Conservation (phyloP, 768 basidiomycete species). For the Hirschioporus abietinus region DNA sequence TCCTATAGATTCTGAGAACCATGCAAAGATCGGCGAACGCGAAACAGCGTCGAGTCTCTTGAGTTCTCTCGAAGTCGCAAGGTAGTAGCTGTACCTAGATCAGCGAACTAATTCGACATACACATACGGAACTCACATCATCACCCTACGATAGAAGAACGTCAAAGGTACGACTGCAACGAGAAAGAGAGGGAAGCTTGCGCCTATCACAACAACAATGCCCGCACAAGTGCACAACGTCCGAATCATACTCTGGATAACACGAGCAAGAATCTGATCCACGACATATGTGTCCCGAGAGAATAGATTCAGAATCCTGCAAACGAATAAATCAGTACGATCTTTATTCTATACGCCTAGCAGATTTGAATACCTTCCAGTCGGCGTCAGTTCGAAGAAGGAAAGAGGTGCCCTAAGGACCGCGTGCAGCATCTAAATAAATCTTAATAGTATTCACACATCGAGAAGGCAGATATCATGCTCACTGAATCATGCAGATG, state of each 20-base stretch:
- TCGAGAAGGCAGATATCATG: conserved; percentile 8
- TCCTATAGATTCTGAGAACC: conserved; percentile 73
- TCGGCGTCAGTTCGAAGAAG: conserved; percentile 89
- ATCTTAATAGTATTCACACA: conserved; percentile 3
- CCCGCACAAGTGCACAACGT: conserved; percentile 55
- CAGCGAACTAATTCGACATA: background rate
- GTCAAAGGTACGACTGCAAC: conserved; percentile 69
- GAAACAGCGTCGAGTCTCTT: conserved; percentile 88
- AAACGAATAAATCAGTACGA: conserved; percentile 1
- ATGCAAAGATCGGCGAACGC: conserved; percentile 86
- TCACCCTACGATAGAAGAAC: conserved; percentile 77
- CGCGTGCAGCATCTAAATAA: conserved; percentile 65
- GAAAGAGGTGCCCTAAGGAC: conserved; percentile 79
- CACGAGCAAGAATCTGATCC: conserved; percentile 76
- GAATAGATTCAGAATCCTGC: conserved; percentile 84
- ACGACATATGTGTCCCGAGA: conserved; percentile 84
- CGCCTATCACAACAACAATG: conserved; percentile 68
- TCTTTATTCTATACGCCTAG: background rate
- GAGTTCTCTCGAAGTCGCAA: conserved; percentile 80
- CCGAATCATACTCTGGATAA: conserved; percentile 66
- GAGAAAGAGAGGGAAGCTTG: conserved; percentile 79
- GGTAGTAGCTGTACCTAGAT: conserved; percentile 60
- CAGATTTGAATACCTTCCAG: conserved; percentile 50
- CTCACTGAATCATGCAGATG: conserved; percentile 72
- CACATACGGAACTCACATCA: conserved; percentile 47